Base-by-base conservation (phyloP, 2,329 filamentous ascomycete species). In the Aspergillus pseudoterreus region DNA sequence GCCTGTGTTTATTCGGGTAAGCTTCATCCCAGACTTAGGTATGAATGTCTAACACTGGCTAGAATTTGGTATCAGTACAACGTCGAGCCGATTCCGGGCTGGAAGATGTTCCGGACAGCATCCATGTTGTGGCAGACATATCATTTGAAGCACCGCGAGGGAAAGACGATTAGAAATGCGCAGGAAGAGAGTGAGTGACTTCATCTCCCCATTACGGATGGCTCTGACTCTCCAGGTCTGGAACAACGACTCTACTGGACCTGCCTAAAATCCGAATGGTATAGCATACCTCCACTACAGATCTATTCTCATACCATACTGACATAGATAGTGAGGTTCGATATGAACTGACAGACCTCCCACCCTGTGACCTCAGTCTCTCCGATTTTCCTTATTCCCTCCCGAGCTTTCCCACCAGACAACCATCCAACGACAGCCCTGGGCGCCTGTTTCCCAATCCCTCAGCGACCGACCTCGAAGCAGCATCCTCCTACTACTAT, bases 41-140 rank as follows among this genome's bases (percentile, higher is more conserved):
- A 21, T 30, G 8, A 4, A 35, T 14, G 10, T 43, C 41, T 55
- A 36, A 57, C 24, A 15, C 4, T 12, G 4, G 6, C 45, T 38
- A 62, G 60, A 22, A 61, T 63, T 30, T 63, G 60, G 60, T 63
- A 63, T 54, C 60, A 63, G 36, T 63, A 62, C 43, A 63, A 63
- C 22, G 55, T 63, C 22, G 60, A 63, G 41, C 60, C 60, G 4
- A 62, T 63, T 24, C 55, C 58, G 1, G 60, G 60, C 2, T 63
- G 60, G 60, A 63, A 63, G 48, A 61, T 61, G 58, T 63, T 63
- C 41, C 60, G 60, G 15, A 54, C 60, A 33, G 60, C 59, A 24
- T 63, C 60, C 30, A 63, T 59, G 57, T 41, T 63, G 33, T 63
- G 60, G 60, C 57, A 63, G 27, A 60, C 60, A 8, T 63, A 63